phyloP scores from a whole-genome alignment of 805 yeast species.

The Lachancea thermotolerans region DNA sequence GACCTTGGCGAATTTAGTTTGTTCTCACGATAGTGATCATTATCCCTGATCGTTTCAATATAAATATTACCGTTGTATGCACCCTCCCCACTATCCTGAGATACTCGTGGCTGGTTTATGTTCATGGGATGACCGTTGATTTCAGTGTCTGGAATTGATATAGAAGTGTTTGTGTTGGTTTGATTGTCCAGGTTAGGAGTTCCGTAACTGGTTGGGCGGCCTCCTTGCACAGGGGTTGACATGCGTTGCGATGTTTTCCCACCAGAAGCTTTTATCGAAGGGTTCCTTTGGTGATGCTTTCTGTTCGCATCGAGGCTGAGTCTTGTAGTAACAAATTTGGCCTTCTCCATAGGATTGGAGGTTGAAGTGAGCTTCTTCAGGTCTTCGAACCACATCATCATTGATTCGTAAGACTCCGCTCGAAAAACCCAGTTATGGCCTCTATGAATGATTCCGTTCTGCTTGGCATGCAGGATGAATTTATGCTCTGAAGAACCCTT shows the following conservation, averaged over 20 bases:
- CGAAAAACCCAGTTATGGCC: conserved; percentile 95
- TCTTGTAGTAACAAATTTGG: conserved; percentile 35
- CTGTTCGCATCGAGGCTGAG: conserved; percentile 17
- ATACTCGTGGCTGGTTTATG: conserved; percentile 1
- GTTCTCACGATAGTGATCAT: not conserved
- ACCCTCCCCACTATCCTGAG: conserved; percentile 2
- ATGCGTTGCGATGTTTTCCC: not conserved
- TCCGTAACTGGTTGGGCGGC: not conserved
- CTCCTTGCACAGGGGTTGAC: conserved; percentile 7
- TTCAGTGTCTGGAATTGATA: conserved; percentile 10
- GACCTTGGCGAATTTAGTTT: not conserved
- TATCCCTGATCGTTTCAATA: conserved; percentile 1
- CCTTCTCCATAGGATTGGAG: conserved; percentile 53
- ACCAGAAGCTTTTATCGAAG: conserved; percentile 3
- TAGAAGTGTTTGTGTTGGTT: conserved; percentile 17
- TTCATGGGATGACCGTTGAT: not conserved
- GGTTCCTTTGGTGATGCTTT: not conserved
- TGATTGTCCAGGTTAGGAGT: conserved; percentile 16
- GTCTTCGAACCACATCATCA: conserved; percentile 83
- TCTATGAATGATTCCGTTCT: conserved; percentile 65
- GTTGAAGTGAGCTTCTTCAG: conserved; percentile 60
- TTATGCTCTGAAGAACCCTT: conserved; percentile 64
- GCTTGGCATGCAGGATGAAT: conserved; percentile 72
- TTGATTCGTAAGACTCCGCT: conserved; percentile 70
- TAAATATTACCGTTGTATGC: conserved; percentile 3